Evolutionary conservation across 2,329 filamentous ascomycete genomes (phyloP).

Genomic region (Hypoxylon sp.): DNA sequence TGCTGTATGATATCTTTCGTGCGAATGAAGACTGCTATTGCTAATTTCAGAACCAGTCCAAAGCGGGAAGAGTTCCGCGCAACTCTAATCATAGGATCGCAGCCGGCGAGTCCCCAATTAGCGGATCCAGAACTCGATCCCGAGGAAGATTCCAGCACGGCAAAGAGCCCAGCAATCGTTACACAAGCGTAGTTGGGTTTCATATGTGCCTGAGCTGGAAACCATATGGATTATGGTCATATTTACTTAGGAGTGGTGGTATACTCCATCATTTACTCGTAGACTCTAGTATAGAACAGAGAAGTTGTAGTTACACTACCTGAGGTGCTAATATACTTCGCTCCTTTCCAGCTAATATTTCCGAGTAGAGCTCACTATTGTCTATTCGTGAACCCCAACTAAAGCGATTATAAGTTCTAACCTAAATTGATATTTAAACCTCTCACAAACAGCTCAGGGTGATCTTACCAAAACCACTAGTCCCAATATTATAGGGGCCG

Average conservation of each 20-base stretch:
- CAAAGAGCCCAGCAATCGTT: slow-evolving; percentile 9
- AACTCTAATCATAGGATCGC: slow-evolving; percentile 31
- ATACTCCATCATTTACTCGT: background rate
- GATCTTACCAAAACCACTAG: background rate
- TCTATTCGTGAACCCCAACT: no score
- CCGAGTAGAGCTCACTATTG: no score
- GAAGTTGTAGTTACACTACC: no score
- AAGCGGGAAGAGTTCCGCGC: slow-evolving; percentile 38
- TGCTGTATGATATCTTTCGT: slow-evolving; percentile 50
- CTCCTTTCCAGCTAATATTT: no score
- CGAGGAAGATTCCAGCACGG: slow-evolving; percentile 21
- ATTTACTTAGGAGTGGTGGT: background rate
- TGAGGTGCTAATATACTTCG: background rate
- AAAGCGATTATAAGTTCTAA: background rate
- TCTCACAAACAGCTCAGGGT: no score
- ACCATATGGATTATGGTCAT: background rate
- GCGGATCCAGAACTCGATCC: slow-evolving; percentile 14
- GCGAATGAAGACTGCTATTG: background rate
- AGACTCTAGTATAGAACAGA: no score
- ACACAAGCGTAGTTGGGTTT: background rate
- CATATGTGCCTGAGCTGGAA: background rate
- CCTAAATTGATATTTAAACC: no score
- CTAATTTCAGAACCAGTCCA: slow-evolving; percentile 31
- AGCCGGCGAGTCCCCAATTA: slow-evolving; percentile 21
- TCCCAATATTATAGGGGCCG: slow-evolving; percentile 1